These are phyloP conservation scores for Colletotrichum chlorophyti DNA, from an alignment of 2,329 filamentous ascomycete species.

Conservation along the genomic window DNA sequence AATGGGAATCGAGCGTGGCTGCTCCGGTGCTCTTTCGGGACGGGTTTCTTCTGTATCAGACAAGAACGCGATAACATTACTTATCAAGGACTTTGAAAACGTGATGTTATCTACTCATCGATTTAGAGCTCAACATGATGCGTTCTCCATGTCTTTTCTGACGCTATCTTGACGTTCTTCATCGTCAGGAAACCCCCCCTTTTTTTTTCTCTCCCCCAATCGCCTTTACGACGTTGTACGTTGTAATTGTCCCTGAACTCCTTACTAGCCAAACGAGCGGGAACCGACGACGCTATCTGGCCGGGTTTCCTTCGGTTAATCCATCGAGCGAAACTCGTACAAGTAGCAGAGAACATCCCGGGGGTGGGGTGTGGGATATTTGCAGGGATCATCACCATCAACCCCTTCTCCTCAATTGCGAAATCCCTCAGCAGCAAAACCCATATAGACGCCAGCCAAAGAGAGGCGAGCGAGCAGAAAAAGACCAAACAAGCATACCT, in stretches of 20 bases:
- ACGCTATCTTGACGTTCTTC: neutral
- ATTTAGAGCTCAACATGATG: too few species aligned
- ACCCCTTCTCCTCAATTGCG: constrained; percentile 13
- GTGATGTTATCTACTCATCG: too few species aligned
- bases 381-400: constrained; percentile 2
- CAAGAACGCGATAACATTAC: neutral
- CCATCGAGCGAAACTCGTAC: neutral
- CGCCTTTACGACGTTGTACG: too few species aligned
- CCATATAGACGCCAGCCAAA: too few species aligned
- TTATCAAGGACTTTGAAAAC: too few species aligned
- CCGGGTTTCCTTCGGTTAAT: constrained; percentile 25
- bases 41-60: neutral
- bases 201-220: neutral
- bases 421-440: constrained; percentile 19
- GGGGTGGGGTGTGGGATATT: neutral
- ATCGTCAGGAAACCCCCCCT: neutral
- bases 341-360: neutral
- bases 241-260: too few species aligned
- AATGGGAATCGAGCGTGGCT: constrained; percentile 6
- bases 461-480: too few species aligned
- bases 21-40: constrained; percentile 11
- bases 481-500: too few species aligned
- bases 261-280: neutral
- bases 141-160: neutral
- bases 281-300: neutral